Conservation (phyloP, 148 eudicot species). For the Camellia lanceoleosa region DNA sequence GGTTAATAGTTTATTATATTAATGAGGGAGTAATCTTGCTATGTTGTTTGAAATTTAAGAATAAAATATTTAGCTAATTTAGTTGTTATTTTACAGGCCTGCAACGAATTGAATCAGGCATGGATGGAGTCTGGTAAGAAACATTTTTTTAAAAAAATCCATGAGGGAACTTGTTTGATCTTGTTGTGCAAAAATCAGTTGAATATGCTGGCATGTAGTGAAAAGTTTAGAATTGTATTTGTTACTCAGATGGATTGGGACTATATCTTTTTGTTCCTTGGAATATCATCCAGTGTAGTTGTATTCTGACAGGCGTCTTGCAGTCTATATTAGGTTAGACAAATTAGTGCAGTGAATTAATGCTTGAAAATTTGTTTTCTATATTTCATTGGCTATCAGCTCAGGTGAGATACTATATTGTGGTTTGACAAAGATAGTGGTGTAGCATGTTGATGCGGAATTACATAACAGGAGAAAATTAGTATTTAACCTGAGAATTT, state of each 20-base stretch:
- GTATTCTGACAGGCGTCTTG: neutral
- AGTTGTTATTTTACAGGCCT: constrained; percentile 54
- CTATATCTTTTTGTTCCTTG: neutral
- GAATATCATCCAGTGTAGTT: neutral
- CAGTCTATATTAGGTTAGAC: neutral
- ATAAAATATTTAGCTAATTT: constrained; percentile 1
- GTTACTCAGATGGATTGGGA: neutral
- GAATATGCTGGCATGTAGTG: constrained; percentile 2
- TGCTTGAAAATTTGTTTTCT: neutral
- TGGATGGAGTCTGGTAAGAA: constrained; percentile 96
- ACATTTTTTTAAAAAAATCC: neutral
- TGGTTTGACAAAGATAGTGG: neutral
- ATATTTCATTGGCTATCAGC: neutral
- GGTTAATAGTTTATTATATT: neutral
- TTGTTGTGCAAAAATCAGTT: neutral
- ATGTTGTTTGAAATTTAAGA: neutral
- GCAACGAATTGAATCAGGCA: constrained; percentile 89
- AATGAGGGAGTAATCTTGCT: neutral
- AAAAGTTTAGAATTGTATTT: neutral
- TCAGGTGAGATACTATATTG: neutral
- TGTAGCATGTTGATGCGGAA: neutral
- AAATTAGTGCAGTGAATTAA: neutral
- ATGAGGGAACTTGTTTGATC: neutral
- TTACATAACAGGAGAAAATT: neutral
- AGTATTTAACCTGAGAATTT: neutral